phyloP scores from a whole-genome alignment of 108 stramenopile genomes.

The Fistulifera solaris region DNA sequence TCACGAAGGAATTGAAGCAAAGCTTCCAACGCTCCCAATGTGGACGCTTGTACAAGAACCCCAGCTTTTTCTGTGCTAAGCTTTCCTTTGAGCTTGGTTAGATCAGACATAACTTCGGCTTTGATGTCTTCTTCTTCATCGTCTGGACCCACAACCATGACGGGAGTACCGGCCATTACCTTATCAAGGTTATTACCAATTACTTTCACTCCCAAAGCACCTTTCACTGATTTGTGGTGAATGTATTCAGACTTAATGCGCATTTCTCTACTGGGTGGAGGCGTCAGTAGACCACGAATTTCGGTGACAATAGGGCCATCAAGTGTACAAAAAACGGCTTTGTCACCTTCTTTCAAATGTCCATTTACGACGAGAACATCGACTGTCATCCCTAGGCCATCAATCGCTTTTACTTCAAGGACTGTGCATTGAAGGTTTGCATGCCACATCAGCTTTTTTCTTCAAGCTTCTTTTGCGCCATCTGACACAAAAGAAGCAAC shows the following conservation, averaged over 20 bases:
- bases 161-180: slow-evolving; percentile 96
- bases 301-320: slow-evolving; percentile 96
- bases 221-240: slow-evolving; percentile 93
- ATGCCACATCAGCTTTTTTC: slow-evolving; percentile 90
- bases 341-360: slow-evolving; percentile 85
- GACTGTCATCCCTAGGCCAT: slow-evolving; percentile 98
- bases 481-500: slow-evolving; percentile 83
- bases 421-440: slow-evolving; percentile 92
- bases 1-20: slow-evolving; percentile 95
- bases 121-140: slow-evolving; percentile 98
- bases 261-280: slow-evolving; percentile 96
- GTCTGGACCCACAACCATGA: slow-evolving; percentile 90
- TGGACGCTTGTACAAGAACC: slow-evolving; percentile 97
- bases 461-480: slow-evolving; percentile 89
- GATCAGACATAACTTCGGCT: slow-evolving; percentile 94
- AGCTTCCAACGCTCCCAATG: slow-evolving; percentile 97
- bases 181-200: slow-evolving; percentile 91
- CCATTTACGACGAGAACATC: slow-evolving; percentile 97
- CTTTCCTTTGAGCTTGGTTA: slow-evolving; percentile 71
- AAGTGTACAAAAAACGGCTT: slow-evolving; percentile 94
- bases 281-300: slow-evolving; percentile 95
- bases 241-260: slow-evolving; percentile 96
- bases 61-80: slow-evolving; percentile 91
- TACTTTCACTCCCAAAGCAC: slow-evolving; percentile 97
- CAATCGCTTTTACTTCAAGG: slow-evolving; percentile 97